Evolutionary conservation across 2,329 filamentous ascomycete species (phyloP), one percentile per base, ranked within the genome.

Genomic region (Domatiomyces globalis): DNA sequence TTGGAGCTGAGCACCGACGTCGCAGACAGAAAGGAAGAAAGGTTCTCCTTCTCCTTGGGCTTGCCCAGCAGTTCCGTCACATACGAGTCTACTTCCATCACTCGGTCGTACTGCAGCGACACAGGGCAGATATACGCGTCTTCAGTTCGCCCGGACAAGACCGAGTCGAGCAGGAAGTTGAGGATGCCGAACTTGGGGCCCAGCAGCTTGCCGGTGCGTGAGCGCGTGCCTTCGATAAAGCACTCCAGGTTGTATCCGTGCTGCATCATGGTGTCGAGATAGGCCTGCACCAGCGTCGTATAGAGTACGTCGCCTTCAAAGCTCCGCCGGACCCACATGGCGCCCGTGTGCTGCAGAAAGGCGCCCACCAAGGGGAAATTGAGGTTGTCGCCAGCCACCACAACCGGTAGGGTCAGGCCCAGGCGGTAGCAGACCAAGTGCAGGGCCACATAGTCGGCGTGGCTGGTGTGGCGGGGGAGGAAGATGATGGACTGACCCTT

Each of bases 51-150:
- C 62, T 87, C 87, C 68, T 98, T 98, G 0, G 92, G 92, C 55
- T 94, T 83, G 2, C 92, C 92, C 0, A 98, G 76, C 1, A 98
- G 77, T 66, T 98, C 92, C 33, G 83, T 92, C 45, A 96, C 90
- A 63, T 98, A 98, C 4, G 88, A 92, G 67, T 95, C 88, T 0
- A 94, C 95, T 67, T 98, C 92, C 54, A 98, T 94, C 51, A 98
- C 92, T 65, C 96, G 98, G 73, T 98, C 92, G 64, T 98, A 98
- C 65, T 98, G 92, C 0, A 89, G 95, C 66, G 86, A 94, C 45
- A 98, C 92, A 0, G 92, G 92, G 60, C 90, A 95, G 49, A 98
- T 87, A 43, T 95, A 85, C 29, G 87, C 83, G 66, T 98, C 92
- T 46, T 94, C 75, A 0, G 95, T 88, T 5, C 89, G 78, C 0